These are phyloP conservation scores for Brassica hybrid DNA, from an alignment of 441 rosid species.

Conservation along the genomic window DNA sequence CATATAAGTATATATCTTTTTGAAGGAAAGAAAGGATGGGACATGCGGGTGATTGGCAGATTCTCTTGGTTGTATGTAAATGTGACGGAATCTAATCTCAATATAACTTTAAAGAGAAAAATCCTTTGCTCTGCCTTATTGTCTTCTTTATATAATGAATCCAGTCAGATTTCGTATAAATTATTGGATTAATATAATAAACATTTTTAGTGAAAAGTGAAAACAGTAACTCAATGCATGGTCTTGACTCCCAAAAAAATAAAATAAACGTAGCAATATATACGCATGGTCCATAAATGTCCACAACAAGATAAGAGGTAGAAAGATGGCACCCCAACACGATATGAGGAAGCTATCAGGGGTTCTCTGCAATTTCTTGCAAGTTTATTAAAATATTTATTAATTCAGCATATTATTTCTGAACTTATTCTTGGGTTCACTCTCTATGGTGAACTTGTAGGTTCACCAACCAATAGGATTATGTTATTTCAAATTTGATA, in stretches of 20 bases:
- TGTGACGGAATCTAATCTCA: constrained; percentile 76
- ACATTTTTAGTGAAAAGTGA: neutral
- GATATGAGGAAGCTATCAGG: constrained; percentile 20
- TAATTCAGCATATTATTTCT: no score
- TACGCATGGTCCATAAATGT: no score
- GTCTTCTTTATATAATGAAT: constrained; percentile 35
- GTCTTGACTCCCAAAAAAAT: neutral
- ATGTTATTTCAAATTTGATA: no score
- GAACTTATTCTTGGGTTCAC: no score
- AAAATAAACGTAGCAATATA: no score
- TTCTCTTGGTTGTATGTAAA: constrained; percentile 79
- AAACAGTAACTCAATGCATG: constrained; percentile 8
- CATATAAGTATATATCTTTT: constrained; percentile 4
- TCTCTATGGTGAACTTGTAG: no score
- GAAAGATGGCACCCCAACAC: constrained; percentile 2
- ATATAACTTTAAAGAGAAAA: constrained; percentile 36
- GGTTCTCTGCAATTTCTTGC: constrained; percentile 9
- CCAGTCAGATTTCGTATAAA: constrained; percentile 33
- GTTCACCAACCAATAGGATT: no score
- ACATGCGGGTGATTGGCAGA: constrained; percentile 66
- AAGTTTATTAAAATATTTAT: neutral
- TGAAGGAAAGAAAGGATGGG: constrained; percentile 39
- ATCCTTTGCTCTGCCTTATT: constrained; percentile 26
- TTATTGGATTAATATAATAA: constrained; percentile 14
- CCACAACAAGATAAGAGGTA: constrained; percentile 14